These are phyloP conservation scores for Rutstroemia sydowiana DNA, from an alignment of 2,329 filamentous ascomycete species.

Conservation along the genomic window DNA sequence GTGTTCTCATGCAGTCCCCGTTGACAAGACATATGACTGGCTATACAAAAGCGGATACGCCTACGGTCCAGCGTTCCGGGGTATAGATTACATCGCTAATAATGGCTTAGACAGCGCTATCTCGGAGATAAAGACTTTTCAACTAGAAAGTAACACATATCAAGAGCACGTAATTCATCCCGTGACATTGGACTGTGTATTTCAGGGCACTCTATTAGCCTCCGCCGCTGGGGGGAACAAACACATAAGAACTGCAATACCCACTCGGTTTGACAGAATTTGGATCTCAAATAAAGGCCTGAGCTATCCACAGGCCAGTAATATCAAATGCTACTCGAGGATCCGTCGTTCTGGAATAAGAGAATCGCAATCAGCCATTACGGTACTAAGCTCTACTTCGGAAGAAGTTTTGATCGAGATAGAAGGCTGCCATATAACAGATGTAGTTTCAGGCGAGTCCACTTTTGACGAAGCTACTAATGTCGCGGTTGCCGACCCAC, in stretches of 20 bases:
- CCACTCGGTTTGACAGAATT: background rate
- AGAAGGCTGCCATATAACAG: background rate
- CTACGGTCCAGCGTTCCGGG: background rate
- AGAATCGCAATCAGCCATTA: background rate
- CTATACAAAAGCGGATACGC: slow-evolving; percentile 32
- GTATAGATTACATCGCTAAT: background rate
- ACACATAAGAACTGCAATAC: background rate
- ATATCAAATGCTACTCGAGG: background rate
- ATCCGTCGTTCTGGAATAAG: background rate
- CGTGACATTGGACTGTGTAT: slow-evolving; percentile 31
- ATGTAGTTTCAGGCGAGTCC: background rate
- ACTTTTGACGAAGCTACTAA: background rate
- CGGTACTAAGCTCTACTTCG: background rate
- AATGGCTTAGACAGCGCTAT: slow-evolving; percentile 16
- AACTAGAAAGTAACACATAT: background rate
- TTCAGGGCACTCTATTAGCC: slow-evolving; percentile 27
- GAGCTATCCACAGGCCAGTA: background rate
- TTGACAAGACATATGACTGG: background rate
- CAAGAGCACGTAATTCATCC: slow-evolving; percentile 32
- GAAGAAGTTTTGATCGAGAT: background rate
- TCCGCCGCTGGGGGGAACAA: slow-evolving; percentile 1
- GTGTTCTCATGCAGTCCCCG: background rate
- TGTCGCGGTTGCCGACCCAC: background rate
- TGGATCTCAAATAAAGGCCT: background rate
- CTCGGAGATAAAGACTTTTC: slow-evolving; percentile 16